These are phyloP conservation scores for Grigorovia humatica DNA, from an alignment of 805 yeast genomes.

Conservation along the genomic window DNA sequence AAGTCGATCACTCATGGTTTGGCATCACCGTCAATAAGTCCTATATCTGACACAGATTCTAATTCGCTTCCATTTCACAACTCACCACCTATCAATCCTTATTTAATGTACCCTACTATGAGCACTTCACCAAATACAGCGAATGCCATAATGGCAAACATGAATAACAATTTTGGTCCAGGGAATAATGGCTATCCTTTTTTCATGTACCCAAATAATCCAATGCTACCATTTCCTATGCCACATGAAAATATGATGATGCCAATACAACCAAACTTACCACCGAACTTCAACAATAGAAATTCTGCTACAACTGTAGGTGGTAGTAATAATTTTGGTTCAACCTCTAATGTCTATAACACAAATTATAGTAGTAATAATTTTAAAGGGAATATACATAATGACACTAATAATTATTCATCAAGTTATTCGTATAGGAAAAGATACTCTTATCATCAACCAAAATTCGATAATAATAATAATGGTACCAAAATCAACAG, in stretches of 20 bases:
- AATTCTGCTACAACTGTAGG: not conserved
- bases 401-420: not conserved
- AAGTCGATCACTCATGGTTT: not conserved
- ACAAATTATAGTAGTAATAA: not conserved
- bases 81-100: not conserved
- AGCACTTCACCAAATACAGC: not conserved
- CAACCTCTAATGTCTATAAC: not conserved
- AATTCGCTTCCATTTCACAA: not conserved
- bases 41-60: not conserved
- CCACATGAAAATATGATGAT: not conserved
- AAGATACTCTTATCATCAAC: not conserved
- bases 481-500: not conserved
- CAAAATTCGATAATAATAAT: not conserved
- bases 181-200: not conserved
- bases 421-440: not conserved
- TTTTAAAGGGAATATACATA: not conserved
- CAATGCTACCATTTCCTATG: not conserved
- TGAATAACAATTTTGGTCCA: not conserved
- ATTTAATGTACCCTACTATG: not conserved
- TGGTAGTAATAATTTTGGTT: not conserved
- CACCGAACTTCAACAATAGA: not conserved
- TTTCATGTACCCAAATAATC: not conserved
- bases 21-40: not conserved
- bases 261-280: not conserved
- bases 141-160: not conserved